Conservation (phyloP, 352 stramenopile species). For the Blastocystis sp. region DNA sequence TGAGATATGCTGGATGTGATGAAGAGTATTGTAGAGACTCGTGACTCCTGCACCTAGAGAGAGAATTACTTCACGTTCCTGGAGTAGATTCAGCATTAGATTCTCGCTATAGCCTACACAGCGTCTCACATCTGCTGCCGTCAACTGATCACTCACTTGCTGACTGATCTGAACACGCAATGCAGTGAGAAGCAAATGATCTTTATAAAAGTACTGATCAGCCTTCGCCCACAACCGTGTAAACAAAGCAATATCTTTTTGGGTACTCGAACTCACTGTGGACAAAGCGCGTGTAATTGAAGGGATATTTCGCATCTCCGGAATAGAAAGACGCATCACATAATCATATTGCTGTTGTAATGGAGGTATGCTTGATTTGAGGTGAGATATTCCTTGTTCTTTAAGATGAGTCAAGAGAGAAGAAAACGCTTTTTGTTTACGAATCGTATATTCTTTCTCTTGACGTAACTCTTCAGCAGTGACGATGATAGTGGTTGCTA, state of each 20-base stretch:
- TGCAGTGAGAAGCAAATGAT: constrained; percentile 27
- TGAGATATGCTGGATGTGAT: not conserved
- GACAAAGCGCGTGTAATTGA: not conserved
- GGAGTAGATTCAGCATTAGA: constrained; percentile 37
- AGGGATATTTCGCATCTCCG: constrained; percentile 19
- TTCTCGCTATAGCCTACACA: constrained; percentile 40
- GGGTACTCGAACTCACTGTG: not conserved
- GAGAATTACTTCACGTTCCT: constrained; percentile 34
- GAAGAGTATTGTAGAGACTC: not conserved
- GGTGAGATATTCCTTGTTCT: not conserved
- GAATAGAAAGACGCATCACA: constrained; percentile 33
- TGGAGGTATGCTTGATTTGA: not conserved
- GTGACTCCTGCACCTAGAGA: not conserved
- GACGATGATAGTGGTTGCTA: constrained; percentile 30
- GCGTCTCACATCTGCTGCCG: not conserved
- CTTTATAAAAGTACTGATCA: constrained; percentile 54
- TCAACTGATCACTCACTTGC: constrained; percentile 24
- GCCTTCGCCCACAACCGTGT: not conserved
- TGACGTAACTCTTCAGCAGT: constrained; percentile 31
- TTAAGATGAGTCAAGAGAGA: constrained; percentile 27
- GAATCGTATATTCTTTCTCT: not conserved
- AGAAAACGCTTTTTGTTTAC: constrained; percentile 34
- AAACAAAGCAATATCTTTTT: not conserved
- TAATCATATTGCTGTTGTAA: constrained; percentile 22
- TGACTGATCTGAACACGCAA: constrained; percentile 34